These are phyloP conservation scores for Fusarium nisikadoi DNA, from an alignment of 2,329 filamentous ascomycete species.

Conservation along the genomic window DNA sequence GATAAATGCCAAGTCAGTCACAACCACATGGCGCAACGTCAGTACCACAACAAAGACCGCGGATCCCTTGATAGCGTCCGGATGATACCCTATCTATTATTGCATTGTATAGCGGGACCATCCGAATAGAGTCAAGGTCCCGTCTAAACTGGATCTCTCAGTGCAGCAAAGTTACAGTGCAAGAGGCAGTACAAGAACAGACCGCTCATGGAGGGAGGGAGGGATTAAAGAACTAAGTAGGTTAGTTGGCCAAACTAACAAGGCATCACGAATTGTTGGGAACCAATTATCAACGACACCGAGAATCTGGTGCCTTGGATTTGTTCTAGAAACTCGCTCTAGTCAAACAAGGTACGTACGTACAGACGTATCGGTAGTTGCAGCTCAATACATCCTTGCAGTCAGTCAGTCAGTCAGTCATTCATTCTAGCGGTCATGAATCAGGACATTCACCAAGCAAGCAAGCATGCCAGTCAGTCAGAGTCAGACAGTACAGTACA, in stretches of 20 bases:
- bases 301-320: conserved; percentile 17
- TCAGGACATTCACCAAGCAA: conserved; percentile 15
- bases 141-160: conserved; percentile 2
- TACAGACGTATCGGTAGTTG: conserved; percentile 24
- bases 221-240: background rate
- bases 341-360: conserved; percentile 5
- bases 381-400: conserved; percentile 17
- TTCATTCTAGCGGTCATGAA: conserved; percentile 26
- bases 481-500: conserved; percentile 16
- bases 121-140: conserved; percentile 18
- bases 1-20: conserved; percentile 4
- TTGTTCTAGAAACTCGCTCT: conserved; percentile 19
- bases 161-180: background rate
- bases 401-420: conserved; percentile 2
- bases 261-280: conserved; percentile 16
- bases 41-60: conserved; percentile 16
- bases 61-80: conserved; percentile 17
- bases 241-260: conserved; percentile 2
- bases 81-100: conserved; percentile 1
- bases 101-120: conserved; percentile 30
- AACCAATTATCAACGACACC: conserved; percentile 23
- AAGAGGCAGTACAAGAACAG: conserved; percentile 21
- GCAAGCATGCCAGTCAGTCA: background rate
- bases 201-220: conserved; percentile 17
- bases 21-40: conserved; percentile 13